Conservation (phyloP, 768 basidiomycete genomes). For the Psilocybe cyanescens region DNA sequence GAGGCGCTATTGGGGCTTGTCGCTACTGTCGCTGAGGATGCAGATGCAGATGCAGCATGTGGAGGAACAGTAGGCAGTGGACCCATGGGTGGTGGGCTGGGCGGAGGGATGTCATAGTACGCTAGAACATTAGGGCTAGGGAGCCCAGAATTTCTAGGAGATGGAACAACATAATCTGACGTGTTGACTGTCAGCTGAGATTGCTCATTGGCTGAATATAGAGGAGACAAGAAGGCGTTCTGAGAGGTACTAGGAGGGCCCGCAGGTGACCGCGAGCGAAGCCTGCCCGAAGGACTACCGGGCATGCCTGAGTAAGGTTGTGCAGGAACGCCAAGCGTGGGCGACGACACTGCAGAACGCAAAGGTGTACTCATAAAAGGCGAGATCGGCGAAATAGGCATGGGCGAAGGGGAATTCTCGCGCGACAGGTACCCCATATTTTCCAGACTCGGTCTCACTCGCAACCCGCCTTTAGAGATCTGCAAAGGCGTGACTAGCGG, state of each 20-base stretch:
- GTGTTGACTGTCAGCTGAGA: conserved; percentile 26
- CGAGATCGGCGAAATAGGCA: conserved; percentile 11
- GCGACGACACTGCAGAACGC: conserved; percentile 13
- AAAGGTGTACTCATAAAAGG: conserved; percentile 9
- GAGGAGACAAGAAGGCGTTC: conserved; percentile 14
- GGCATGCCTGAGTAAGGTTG: conserved; percentile 11
- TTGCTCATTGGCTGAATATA: conserved; percentile 10
- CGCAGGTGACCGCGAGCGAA: neutral
- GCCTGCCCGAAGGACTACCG: neutral
- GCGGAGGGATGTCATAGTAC: conserved; percentile 53
- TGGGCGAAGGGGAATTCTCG: conserved; percentile 12
- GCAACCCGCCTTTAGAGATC: conserved; percentile 18
- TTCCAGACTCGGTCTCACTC: conserved; percentile 24
- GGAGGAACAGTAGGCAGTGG: conserved; percentile 44
- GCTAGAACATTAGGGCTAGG: conserved; percentile 45
- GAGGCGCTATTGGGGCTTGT: neutral
- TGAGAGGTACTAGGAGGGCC: conserved; percentile 12
- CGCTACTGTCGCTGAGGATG: neutral
- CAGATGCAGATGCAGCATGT: neutral
- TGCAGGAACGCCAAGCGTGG: neutral
- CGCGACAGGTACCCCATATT: conserved; percentile 17
- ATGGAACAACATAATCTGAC: conserved; percentile 37
- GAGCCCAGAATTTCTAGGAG: conserved; percentile 25
- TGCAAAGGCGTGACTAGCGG: conserved; percentile 16
- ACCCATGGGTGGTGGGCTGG: conserved; percentile 50